Evolutionary conservation across 2,329 filamentous ascomycete genomes (phyloP).

Genomic region (Alternaria burnsii): DNA sequence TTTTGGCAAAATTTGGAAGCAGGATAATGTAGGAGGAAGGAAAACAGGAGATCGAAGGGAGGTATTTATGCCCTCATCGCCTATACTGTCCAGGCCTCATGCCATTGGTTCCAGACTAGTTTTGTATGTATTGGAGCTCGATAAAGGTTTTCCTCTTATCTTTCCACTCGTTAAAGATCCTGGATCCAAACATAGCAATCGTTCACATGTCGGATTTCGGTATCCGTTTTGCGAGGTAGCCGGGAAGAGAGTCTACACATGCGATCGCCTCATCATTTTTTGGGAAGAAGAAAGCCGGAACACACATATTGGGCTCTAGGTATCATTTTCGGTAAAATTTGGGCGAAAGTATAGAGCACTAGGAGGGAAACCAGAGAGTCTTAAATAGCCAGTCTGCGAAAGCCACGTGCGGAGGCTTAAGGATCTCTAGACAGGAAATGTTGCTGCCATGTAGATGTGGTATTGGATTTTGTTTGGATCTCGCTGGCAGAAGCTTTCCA

Average conservation of each 20-base stretch:
- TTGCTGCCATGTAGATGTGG: neutral
- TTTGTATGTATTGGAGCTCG: neutral
- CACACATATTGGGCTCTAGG: neutral
- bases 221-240: neutral
- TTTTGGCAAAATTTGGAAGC: neutral
- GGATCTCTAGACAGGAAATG: neutral
- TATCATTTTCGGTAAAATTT: neutral
- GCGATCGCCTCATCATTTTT: neutral
- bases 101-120: fast-evolving
- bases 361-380: neutral
- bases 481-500: neutral
- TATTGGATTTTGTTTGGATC: neutral
- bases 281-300: neutral
- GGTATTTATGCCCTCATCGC: neutral
- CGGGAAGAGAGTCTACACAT: neutral
- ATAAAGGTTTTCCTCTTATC: neutral
- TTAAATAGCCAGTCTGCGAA: neutral
- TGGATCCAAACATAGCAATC: neutral
- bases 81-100: neutral
- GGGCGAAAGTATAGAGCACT: neutral
- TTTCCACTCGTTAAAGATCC: neutral
- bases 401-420: neutral
- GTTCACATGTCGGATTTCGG: neutral
- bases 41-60: neutral
- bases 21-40: fast-evolving